phyloP scores from a whole-genome alignment of 2,329 filamentous ascomycete genomes.

The Dactylella cylindrospora region DNA sequence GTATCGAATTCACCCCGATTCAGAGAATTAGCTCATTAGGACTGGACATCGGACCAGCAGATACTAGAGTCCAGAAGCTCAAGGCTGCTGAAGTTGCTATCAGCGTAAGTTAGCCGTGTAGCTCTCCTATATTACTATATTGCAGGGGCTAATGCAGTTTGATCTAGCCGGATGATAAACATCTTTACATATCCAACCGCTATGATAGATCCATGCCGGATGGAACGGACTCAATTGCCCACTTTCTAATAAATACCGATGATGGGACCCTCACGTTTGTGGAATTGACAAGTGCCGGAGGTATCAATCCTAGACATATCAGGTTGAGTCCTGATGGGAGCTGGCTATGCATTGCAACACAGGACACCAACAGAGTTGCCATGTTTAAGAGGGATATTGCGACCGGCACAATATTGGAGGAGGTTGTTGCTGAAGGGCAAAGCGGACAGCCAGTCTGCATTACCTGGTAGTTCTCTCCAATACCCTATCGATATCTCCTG shows the following conservation, averaged over 20 bases:
- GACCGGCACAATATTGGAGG: slow-evolving; percentile 56
- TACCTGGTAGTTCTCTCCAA: slow-evolving; percentile 16
- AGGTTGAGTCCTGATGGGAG: slow-evolving; percentile 64
- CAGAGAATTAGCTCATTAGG: slow-evolving; percentile 58
- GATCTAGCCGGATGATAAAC: slow-evolving; percentile 61
- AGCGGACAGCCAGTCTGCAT: slow-evolving; percentile 42
- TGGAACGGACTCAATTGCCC: slow-evolving; percentile 62
- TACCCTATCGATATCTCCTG: not conserved
- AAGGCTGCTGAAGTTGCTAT: slow-evolving; percentile 61
- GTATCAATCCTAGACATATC: slow-evolving; percentile 60
- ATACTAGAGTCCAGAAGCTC: slow-evolving; percentile 48
- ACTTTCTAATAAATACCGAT: slow-evolving; percentile 59
- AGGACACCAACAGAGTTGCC: slow-evolving; percentile 63
- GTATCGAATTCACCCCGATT: slow-evolving; percentile 50
- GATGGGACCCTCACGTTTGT: slow-evolving; percentile 62
- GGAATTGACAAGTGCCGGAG: slow-evolving; percentile 65
- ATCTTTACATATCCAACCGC: slow-evolving; percentile 69
- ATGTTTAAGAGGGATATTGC: slow-evolving; percentile 63
- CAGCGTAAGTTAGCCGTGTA: slow-evolving; percentile 57
- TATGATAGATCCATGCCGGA: slow-evolving; percentile 60
- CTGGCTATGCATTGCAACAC: slow-evolving; percentile 67
- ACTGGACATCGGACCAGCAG: slow-evolving; percentile 46
- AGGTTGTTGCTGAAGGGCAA: slow-evolving; percentile 38
- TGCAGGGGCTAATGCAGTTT: slow-evolving; percentile 1
- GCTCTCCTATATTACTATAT: not conserved